Percentiles rank a stretch among this genome's conserved stretches.
phyloP scores from a whole-genome alignment of 148 eudicot genomes.

The Selenicereus undatus region DNA sequence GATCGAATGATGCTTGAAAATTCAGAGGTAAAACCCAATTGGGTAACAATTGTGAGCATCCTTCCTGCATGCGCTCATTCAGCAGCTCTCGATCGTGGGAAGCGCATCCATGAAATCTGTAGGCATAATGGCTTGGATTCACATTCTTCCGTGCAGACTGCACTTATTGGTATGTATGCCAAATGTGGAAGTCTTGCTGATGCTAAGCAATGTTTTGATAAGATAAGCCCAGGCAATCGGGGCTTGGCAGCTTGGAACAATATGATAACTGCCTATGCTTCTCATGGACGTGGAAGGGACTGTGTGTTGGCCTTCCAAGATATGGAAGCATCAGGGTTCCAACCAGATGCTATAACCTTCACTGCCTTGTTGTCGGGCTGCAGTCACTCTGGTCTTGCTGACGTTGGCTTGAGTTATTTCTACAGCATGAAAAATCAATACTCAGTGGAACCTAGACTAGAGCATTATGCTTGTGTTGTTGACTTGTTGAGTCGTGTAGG shows the following conservation, averaged over 20 bases:
- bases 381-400: constrained; percentile 53
- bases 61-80: not conserved
- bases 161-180: not conserved
- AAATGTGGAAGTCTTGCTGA: not conserved
- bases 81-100: not conserved
- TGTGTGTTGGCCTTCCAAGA: not conserved
- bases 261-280: not conserved
- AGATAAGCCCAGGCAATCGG: not conserved
- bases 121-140: not conserved
- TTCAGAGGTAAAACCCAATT: not conserved
- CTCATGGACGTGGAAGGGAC: not conserved
- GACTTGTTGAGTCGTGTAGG: constrained; percentile 47
- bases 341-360: constrained; percentile 43
- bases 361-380: constrained; percentile 44
- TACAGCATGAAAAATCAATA: constrained; percentile 6
- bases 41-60: not conserved
- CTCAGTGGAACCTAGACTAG: constrained; percentile 34
- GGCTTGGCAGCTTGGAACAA: not conserved
- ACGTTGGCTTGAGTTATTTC: constrained; percentile 37
- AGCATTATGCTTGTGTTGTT: constrained; percentile 51
- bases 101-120: not conserved
- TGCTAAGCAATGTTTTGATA: not conserved
- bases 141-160: not conserved
- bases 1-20: not conserved
- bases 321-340: constrained; percentile 20